A percentile compares a stretch with the other conserved stretches of the same genome.
phyloP scores from a whole-genome alignment of 2,329 filamentous ascomycete species.

The Pyricularia grisea region DNA sequence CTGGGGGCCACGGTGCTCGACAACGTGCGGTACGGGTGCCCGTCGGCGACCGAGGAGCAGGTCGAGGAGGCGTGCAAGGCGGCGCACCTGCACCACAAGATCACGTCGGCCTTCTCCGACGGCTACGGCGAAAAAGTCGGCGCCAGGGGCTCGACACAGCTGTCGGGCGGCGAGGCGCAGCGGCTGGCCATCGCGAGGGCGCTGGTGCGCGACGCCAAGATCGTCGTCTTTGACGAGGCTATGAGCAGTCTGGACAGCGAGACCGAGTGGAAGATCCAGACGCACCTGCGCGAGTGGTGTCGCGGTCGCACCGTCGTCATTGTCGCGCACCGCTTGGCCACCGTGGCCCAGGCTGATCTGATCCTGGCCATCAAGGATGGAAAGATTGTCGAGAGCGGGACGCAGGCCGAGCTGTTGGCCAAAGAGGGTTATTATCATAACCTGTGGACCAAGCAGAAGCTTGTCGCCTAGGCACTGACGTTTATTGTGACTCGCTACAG shows the following conservation, averaged over 20 bases:
- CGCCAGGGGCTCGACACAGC: conserved; percentile 32
- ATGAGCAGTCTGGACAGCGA: conserved; percentile 9
- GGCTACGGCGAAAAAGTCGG: conserved; percentile 37
- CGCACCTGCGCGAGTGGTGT: conserved; percentile 5
- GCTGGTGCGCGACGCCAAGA: conserved; percentile 6
- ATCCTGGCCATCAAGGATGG: conserved; percentile 68
- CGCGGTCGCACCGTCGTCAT: conserved; percentile 28
- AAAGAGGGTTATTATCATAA: conserved; percentile 3
- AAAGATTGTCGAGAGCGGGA: conserved; percentile 59
- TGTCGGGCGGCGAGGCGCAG: conserved; percentile 42
- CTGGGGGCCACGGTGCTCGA: conserved; percentile 57
- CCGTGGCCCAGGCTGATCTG: conserved; percentile 62
- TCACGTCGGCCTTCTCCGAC: conserved; percentile 42
- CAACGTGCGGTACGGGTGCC: conserved; percentile 51
- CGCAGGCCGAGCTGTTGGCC: conserved; percentile 56
- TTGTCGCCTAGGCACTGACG: background rate
- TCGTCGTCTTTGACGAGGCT: conserved; percentile 10
- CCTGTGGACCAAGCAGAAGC: conserved; percentile 1
- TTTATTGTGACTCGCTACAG: background rate
- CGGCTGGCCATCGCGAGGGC: conserved; percentile 38
- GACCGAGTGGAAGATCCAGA: conserved; percentile 9
- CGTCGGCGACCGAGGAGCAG: conserved; percentile 51
- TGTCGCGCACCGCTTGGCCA: conserved; percentile 61
- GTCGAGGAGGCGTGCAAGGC: conserved; percentile 50
- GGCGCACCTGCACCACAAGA: conserved; percentile 56